A percentile compares a stretch with the other conserved stretches of the same genome.
phyloP scores from a whole-genome alignment of 257 asterid species.

The Lantana camara region DNA sequence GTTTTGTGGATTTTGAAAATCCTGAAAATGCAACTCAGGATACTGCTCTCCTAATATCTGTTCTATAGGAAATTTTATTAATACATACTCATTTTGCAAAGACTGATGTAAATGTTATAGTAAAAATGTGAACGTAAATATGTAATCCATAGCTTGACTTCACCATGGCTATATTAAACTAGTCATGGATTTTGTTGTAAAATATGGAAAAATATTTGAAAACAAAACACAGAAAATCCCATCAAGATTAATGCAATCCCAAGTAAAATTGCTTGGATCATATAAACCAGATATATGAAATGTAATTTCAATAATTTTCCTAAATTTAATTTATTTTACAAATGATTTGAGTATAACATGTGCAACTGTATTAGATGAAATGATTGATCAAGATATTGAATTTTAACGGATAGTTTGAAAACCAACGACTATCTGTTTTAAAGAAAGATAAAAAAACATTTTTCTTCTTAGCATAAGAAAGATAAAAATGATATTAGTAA shows the following conservation, averaged over 20 bases:
- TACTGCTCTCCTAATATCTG: slow-evolving; percentile 14
- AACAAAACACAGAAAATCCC: not conserved
- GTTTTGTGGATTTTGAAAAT: not conserved
- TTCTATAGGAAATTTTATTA: slow-evolving; percentile 14
- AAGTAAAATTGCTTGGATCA: not conserved
- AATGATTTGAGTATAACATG: too few species aligned
- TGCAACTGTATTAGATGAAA: too few species aligned
- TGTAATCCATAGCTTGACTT: not conserved
- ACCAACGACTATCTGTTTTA: too few species aligned
- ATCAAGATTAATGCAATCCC: not conserved
- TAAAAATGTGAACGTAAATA: too few species aligned
- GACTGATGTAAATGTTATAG: not conserved
- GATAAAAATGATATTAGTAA: too few species aligned
- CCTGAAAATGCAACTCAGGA: not conserved
- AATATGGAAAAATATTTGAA: not conserved
- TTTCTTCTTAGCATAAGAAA: too few species aligned
- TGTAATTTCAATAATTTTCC: not conserved
- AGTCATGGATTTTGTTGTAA: not conserved
- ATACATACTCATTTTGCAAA: not conserved
- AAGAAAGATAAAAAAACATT: too few species aligned
- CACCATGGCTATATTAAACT: not conserved
- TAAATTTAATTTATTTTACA: not conserved
- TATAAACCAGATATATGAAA: not conserved
- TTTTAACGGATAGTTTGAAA: too few species aligned
- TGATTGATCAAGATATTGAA: too few species aligned